Base-by-base conservation (phyloP, 768 basidiomycete species). In the Xerocomus potaroensis region DNA sequence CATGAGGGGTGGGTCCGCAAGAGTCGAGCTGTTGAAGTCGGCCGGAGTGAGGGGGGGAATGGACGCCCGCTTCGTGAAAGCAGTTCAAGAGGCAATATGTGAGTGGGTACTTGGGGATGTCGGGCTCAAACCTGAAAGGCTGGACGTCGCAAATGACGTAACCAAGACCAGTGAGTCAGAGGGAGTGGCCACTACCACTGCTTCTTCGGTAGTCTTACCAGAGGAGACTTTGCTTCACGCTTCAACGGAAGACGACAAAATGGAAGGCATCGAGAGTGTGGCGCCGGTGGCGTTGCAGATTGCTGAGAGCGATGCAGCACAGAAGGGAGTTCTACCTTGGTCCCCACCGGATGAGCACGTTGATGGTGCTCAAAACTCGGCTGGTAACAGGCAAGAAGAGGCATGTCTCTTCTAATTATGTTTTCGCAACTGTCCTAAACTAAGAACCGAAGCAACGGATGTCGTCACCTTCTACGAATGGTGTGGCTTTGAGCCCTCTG, bases 1-100 rank as follows among this genome's bases (percentile, higher is more conserved):
- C 53, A 74, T 89, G 60, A 72, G 67, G 44, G 84, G 84, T 10
- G 83, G 80, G 0, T 62, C 66, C 3, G 69, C 69, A 11, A 70
- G 83, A 46, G 61, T 67, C 22, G 42, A 53, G 27, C 23, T 67
- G 9, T 44, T 68, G 43, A 59, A 66, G 47, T 60, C 60, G 29
- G 65, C 65, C 0, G 68, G 67, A 14, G 50, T 66, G 4, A 65
- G 68, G 42, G 76, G 72, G 9, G 64, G 65, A 7, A 57, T 74
- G 52, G 71, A 59, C 35, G 60, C 61, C 16, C 56, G 51, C 27
- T 72, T 76, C 41, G 66, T 73, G 16, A 69, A 66, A 36, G 61
- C 66, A 23, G 57, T 75, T 14, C 68, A 68, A 39, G 61, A 53
- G 39, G 56, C 35, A 8, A 55, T 68, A 37, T 61, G 55, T 42